phyloP scores from a whole-genome alignment of 257 asterid species.

The Solanum etuberosum region DNA sequence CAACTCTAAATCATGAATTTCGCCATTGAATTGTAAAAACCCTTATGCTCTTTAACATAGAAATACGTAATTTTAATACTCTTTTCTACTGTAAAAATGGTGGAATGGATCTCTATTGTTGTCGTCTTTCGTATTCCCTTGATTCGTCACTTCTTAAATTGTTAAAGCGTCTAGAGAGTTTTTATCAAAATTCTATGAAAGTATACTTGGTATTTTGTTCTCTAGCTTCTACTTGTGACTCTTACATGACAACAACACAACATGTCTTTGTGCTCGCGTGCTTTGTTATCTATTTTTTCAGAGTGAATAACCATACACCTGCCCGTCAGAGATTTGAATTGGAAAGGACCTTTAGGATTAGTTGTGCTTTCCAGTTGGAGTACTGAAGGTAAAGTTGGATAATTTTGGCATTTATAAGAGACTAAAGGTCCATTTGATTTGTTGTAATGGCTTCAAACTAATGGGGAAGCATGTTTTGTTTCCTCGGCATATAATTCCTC shows the following conservation, averaged over 20 bases:
- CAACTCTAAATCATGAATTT: neutral
- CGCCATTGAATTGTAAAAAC: neutral
- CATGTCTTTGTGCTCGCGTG: neutral
- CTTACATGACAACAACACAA: neutral
- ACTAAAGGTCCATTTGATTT: neutral
- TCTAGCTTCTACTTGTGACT: neutral
- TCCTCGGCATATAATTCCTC: conserved; percentile 24
- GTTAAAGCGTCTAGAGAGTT: neutral
- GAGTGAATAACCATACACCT: no score
- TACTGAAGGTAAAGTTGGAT: neutral
- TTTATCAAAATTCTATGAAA: neutral
- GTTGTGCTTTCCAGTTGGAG: neutral
- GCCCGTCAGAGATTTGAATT: neutral
- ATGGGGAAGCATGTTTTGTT: conserved; percentile 44
- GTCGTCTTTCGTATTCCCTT: neutral
- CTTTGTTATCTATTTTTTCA: neutral
- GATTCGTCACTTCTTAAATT: no score
- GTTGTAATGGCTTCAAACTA: conserved; percentile 50
- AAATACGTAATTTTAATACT: no score
- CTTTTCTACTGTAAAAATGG: neutral
- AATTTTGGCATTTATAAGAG: neutral
- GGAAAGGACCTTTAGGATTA: neutral
- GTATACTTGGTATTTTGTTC: neutral
- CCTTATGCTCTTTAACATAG: no score
- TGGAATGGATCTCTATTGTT: neutral